Evolutionary conservation across 768 basidiomycete genomes (phyloP).

Genomic region (Lyophyllum semitale): DNA sequence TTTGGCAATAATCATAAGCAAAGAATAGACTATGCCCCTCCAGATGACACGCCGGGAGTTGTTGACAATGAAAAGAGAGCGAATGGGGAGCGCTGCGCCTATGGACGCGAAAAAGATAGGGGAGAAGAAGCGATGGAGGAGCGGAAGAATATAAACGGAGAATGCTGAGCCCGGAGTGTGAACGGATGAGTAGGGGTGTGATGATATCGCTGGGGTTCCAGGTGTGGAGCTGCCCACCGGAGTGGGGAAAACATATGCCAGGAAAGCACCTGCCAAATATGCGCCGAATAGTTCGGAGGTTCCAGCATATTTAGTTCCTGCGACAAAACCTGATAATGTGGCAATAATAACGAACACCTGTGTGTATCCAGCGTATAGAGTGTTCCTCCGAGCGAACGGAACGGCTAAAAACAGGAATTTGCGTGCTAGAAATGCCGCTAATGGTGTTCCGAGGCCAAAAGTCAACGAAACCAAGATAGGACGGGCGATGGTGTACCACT

Average conservation of each 20-base stretch:
- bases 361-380: slow-evolving; percentile 11
- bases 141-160: slow-evolving; percentile 34
- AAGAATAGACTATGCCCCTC: slow-evolving; percentile 57
- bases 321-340: slow-evolving; percentile 46
- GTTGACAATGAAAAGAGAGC: slow-evolving; percentile 42
- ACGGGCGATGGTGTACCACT: slow-evolving; percentile 43
- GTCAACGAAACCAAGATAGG: slow-evolving; percentile 59
- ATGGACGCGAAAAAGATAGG: slow-evolving; percentile 74
- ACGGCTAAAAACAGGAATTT: slow-evolving; percentile 1
- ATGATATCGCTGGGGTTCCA: neutral
- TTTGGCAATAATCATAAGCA: slow-evolving; percentile 62
- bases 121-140: slow-evolving; percentile 45
- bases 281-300: slow-evolving; percentile 66
- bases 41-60: slow-evolving; percentile 39
- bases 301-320: slow-evolving; percentile 50
- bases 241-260: slow-evolving; percentile 35
- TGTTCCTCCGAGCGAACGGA: neutral
- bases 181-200: neutral
- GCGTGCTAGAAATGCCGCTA: slow-evolving; percentile 27
- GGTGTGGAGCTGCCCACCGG: neutral
- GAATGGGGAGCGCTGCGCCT: slow-evolving; percentile 55
- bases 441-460: slow-evolving; percentile 42
- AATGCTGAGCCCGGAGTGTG: slow-evolving; percentile 28
- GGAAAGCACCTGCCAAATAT: slow-evolving; percentile 55
- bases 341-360: slow-evolving; percentile 39